These are phyloP conservation scores for Kazachstania psychrophila DNA, from an alignment of 805 yeast genomes.

Conservation along the genomic window DNA sequence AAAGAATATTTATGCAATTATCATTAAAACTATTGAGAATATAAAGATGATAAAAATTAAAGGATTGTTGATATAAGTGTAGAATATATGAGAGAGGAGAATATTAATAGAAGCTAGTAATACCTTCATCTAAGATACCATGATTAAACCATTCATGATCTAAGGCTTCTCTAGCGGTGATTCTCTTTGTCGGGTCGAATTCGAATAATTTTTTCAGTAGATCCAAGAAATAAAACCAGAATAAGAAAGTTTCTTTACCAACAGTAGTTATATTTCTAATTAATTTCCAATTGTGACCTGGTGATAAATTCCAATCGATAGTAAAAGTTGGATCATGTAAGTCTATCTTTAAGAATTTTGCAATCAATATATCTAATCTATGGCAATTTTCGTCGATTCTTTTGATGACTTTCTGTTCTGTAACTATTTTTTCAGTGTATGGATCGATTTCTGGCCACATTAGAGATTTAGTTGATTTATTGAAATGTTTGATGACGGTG, in stretches of 20 bases:
- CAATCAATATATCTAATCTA: constrained; percentile 25
- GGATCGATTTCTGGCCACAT: constrained; percentile 27
- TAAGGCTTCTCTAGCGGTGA: constrained; percentile 68
- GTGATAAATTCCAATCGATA: constrained; percentile 25
- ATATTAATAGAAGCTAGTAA: constrained; percentile 19
- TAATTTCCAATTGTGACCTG: constrained; percentile 26
- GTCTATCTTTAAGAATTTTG: constrained; percentile 23
- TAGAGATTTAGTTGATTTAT: constrained; percentile 14
- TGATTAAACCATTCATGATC: constrained; percentile 74
- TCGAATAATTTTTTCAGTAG: constrained; percentile 54
- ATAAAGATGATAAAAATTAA: too few relatives aligned
- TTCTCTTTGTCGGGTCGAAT: constrained; percentile 63
- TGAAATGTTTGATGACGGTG: constrained; percentile 28
- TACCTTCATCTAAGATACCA: constrained; percentile 51
- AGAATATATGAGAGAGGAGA: too few relatives aligned
- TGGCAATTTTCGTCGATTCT: constrained; percentile 24
- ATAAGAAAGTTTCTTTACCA: constrained; percentile 55
- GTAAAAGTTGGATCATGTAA: constrained; percentile 19
- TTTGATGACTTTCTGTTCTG: constrained; percentile 25
- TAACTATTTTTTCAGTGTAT: constrained; percentile 20
- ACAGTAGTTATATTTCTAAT: constrained; percentile 12
- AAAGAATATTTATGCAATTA: not conserved
- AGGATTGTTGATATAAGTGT: not conserved
- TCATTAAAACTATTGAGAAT: not conserved
- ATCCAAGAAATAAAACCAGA: constrained; percentile 79